These are phyloP conservation scores for Calocera viscosa DNA, from an alignment of 768 basidiomycete genomes.

Conservation along the genomic window DNA sequence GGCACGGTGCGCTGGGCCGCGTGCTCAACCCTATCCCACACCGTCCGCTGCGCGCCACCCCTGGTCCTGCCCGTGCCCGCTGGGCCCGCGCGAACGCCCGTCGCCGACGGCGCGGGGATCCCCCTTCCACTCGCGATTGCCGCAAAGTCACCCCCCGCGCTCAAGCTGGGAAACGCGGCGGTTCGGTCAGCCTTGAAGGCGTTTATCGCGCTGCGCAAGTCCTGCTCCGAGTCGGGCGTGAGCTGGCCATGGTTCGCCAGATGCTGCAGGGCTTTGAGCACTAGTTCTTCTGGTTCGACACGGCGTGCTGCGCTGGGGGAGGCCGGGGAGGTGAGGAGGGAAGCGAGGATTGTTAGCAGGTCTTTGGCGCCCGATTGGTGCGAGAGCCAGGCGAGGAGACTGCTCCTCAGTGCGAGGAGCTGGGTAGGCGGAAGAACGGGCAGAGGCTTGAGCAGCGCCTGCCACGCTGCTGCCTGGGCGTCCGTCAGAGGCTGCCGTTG, in stretches of 20 bases:
- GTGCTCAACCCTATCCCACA: constrained; percentile 79
- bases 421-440: not conserved
- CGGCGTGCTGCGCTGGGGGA: not conserved
- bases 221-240: not conserved
- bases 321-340: not conserved
- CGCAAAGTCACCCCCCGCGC: constrained; percentile 28
- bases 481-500: not conserved
- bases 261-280: not conserved
- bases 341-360: not conserved
- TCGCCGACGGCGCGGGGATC: constrained; percentile 42
- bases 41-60: constrained; percentile 41
- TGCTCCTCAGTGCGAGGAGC: not conserved
- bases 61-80: constrained; percentile 38
- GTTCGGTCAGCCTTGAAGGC: not conserved
- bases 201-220: not conserved
- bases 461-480: not conserved
- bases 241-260: not conserved
- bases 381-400: not conserved
- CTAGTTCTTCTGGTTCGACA: not conserved
- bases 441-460: not conserved
- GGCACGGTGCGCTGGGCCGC: constrained; percentile 38
- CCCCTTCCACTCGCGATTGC: constrained; percentile 10
- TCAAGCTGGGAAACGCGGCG: constrained; percentile 23
- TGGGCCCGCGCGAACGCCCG: constrained; percentile 64
- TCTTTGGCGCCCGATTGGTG: not conserved